These are phyloP conservation scores for Fraxinus sp. DNA, from an alignment of 305 asterid genomes.

Conservation along the genomic window DNA sequence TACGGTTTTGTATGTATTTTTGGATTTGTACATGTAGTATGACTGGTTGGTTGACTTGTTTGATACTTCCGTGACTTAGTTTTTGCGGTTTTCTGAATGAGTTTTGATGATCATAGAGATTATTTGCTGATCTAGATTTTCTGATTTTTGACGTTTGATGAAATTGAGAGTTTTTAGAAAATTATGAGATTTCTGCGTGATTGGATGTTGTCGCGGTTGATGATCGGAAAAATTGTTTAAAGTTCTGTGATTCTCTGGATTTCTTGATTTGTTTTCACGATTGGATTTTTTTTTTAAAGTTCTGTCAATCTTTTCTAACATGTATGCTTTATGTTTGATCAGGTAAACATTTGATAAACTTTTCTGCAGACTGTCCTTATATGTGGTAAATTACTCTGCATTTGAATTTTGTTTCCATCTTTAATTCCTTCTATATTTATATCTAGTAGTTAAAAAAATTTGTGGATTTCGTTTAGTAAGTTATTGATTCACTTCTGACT, in stretches of 20 bases:
- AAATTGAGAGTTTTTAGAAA: slow-evolving; percentile 21
- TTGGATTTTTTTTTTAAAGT: not conserved
- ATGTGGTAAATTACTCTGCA: slow-evolving; percentile 21
- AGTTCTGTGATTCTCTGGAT: slow-evolving; percentile 9
- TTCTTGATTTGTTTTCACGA: not conserved
- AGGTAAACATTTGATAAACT: slow-evolving; percentile 27
- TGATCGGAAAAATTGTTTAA: slow-evolving; percentile 11
- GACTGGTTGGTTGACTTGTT: slow-evolving; percentile 32
- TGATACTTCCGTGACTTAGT: not conserved
- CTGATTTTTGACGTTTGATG: slow-evolving; percentile 21
- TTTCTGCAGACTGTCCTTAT: slow-evolving; percentile 24
- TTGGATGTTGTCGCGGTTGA: slow-evolving; percentile 21
- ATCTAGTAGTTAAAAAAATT: not conserved
- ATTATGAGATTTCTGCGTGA: slow-evolving; percentile 15
- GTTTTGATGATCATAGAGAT: slow-evolving; percentile 26
- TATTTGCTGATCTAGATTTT: slow-evolving; percentile 34
- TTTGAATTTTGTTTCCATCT: slow-evolving; percentile 16
- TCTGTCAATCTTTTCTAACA: not conserved
- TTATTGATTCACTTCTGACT: slow-evolving; percentile 16
- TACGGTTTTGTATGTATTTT: slow-evolving; percentile 21
- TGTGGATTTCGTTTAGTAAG: slow-evolving; percentile 12
- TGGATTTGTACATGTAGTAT: slow-evolving; percentile 7
- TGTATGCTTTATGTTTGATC: slow-evolving; percentile 22
- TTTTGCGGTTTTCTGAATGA: not conserved
- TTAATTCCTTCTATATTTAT: not conserved